Conservation (phyloP, 495 filamentous ascomycete genomes). For the Neurospora hispaniola region DNA sequence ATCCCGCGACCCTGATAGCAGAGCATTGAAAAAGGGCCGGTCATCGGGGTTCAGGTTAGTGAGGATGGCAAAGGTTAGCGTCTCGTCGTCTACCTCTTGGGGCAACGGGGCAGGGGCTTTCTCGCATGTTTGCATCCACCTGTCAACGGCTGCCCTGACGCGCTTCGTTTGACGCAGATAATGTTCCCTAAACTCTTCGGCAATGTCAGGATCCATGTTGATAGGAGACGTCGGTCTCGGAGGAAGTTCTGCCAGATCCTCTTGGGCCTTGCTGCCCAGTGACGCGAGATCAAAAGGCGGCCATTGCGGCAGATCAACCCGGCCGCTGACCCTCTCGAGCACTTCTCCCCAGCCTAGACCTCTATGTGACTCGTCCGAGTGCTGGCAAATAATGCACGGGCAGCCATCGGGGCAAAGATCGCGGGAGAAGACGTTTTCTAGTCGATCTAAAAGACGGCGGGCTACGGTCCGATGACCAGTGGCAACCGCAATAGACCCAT, state of each 20-base stretch:
- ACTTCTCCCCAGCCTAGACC: conserved; percentile 97
- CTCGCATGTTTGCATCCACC: conserved; percentile 71
- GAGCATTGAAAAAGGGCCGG: conserved; percentile 63
- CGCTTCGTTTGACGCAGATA: conserved; percentile 82
- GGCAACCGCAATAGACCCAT: conserved; percentile 86
- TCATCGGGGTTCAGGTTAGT: conserved; percentile 72
- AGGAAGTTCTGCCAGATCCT: conserved; percentile 32
- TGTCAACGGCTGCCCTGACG: conserved; percentile 71
- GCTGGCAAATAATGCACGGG: conserved; percentile 62
- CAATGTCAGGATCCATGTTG: conserved; percentile 84
- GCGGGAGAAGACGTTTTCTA: conserved; percentile 87
- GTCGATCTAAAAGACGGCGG: conserved; percentile 79
- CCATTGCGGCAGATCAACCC: conserved; percentile 75
- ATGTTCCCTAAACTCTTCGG: conserved; percentile 79
- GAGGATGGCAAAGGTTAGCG: conserved; percentile 81
- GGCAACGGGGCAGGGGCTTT: conserved; percentile 61
- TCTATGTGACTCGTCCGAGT: conserved; percentile 41
- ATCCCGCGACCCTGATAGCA: conserved; percentile 59
- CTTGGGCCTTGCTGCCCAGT: conserved; percentile 44
- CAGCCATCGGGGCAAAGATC: conserved; percentile 80
- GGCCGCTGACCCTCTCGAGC: conserved; percentile 80
- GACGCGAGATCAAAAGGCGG: conserved; percentile 71
- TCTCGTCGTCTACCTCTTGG: conserved; percentile 84
- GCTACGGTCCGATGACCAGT: conserved; percentile 93
- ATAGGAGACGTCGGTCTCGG: conserved; percentile 51